Percentiles rank a stretch among this genome's conserved stretches.
Evolutionary conservation across 2,329 filamentous ascomycete species (phyloP).

Genomic region (Aspergillus sp.): DNA sequence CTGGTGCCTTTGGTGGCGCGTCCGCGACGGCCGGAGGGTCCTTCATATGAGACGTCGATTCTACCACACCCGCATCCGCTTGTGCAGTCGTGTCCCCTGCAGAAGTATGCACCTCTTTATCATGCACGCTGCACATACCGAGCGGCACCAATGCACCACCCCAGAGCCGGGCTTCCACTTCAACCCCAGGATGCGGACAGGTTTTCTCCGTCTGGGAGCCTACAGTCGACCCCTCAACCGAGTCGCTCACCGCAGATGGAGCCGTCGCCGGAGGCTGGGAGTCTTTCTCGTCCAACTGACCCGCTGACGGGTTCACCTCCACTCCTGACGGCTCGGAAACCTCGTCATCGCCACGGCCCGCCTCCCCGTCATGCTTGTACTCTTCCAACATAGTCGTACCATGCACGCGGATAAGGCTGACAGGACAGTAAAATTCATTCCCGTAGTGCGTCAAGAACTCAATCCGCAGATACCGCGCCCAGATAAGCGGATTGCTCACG

Average conservation of each 20-base stretch:
- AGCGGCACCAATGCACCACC: not conserved
- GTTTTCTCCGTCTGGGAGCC: not conserved
- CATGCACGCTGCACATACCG: not conserved
- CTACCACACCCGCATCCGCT: not conserved
- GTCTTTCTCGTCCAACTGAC: constrained; percentile 16
- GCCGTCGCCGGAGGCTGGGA: constrained; percentile 6
- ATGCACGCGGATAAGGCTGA: constrained; percentile 87
- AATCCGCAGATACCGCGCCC: constrained; percentile 87
- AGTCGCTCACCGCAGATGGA: not conserved
- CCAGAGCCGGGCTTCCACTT: not conserved
- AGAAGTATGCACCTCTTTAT: not conserved
- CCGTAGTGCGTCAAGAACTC: constrained; percentile 94
- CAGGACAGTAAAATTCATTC: constrained; percentile 92
- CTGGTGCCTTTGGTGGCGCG: constrained; percentile 12
- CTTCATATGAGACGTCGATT: not conserved
- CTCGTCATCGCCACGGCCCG: constrained; percentile 54
- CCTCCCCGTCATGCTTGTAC: constrained; percentile 80
- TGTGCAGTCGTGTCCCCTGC: not conserved
- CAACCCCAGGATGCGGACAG: not conserved
- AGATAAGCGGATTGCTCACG: constrained; percentile 91
- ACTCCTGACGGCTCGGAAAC: constrained; percentile 55
- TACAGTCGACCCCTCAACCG: not conserved
- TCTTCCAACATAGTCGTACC: constrained; percentile 94
- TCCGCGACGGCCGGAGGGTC: constrained; percentile 4
- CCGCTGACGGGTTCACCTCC: constrained; percentile 19